A percentile compares a stretch with the other conserved stretches of the same genome.
phyloP scores from a whole-genome alignment of 257 asterid species.

The Pogostemon cablin region DNA sequence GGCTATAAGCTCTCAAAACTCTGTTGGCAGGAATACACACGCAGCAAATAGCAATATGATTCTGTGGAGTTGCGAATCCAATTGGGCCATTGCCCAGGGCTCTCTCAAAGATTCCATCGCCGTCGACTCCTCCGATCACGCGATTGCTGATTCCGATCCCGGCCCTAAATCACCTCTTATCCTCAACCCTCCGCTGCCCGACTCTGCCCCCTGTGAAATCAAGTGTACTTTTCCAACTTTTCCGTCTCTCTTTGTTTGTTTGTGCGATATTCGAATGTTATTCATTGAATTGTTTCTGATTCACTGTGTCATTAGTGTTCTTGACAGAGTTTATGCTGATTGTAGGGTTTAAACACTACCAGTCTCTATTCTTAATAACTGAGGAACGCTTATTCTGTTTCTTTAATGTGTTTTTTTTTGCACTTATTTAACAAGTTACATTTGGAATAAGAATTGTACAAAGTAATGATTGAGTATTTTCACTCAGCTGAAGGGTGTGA shows the following conservation, averaged over 20 bases:
- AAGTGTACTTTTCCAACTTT: slow-evolving; percentile 45
- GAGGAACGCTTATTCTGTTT: background rate
- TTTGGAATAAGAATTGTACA: background rate
- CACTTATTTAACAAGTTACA: too few species aligned
- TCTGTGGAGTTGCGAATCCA: slow-evolving; percentile 57
- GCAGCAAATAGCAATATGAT: background rate
- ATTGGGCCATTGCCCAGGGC: slow-evolving; percentile 69
- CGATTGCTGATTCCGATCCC: slow-evolving; percentile 39
- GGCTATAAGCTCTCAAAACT: slow-evolving; percentile 15
- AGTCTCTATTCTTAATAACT: background rate
- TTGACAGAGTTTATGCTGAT: slow-evolving; percentile 7
- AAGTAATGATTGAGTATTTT: background rate
- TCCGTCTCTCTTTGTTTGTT: background rate
- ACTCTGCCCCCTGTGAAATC: slow-evolving; percentile 76
- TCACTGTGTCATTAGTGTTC: too few species aligned
- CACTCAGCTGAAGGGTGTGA: background rate
- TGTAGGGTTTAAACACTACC: slow-evolving; percentile 9
- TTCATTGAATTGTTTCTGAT: slow-evolving; percentile 4
- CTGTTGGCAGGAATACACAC: background rate
- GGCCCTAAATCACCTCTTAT: slow-evolving; percentile 48
- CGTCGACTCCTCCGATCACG: slow-evolving; percentile 64
- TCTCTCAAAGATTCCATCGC: slow-evolving; percentile 52
- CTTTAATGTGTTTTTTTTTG: background rate
- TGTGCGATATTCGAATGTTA: background rate
- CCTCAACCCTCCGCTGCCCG: slow-evolving; percentile 49